A percentile compares a stretch with the other conserved stretches of the same genome.
Conservation (phyloP, 2,329 filamentous ascomycete genomes). For the Chalaropsis thielavioides region DNA sequence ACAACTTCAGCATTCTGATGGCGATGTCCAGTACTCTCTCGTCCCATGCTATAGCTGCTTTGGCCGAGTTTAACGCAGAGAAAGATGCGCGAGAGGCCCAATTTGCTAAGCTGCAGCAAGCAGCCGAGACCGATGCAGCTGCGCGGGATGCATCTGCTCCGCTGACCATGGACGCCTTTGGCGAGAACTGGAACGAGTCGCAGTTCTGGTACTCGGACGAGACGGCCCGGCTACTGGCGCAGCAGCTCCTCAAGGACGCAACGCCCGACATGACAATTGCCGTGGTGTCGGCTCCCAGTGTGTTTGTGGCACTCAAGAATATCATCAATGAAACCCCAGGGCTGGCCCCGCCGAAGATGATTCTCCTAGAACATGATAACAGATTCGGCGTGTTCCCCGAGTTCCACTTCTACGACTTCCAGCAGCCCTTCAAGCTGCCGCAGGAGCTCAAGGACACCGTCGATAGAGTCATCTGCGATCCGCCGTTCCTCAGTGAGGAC, state of each 20-base stretch:
- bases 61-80: slow-evolving; percentile 61
- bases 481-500: slow-evolving; percentile 65
- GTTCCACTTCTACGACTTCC: slow-evolving; percentile 62
- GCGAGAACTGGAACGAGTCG: slow-evolving; percentile 69
- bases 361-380: slow-evolving; percentile 58
- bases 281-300: slow-evolving; percentile 60
- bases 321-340: slow-evolving; percentile 29
- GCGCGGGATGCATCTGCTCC: slow-evolving; percentile 18
- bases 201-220: slow-evolving; percentile 75
- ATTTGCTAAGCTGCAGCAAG: slow-evolving; percentile 52
- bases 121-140: slow-evolving; percentile 27
- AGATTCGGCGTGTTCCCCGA: slow-evolving; percentile 61
- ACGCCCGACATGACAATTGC: slow-evolving; percentile 45
- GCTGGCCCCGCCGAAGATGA: slow-evolving; percentile 37
- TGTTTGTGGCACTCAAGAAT: slow-evolving; percentile 64
- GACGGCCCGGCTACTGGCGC: slow-evolving; percentile 50
- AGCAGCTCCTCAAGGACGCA: slow-evolving; percentile 48
- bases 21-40: slow-evolving; percentile 43
- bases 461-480: slow-evolving; percentile 60
- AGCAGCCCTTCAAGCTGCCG: slow-evolving; percentile 51
- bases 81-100: slow-evolving; percentile 50
- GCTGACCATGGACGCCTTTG: slow-evolving; percentile 53
- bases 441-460: slow-evolving; percentile 47
- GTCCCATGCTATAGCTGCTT: slow-evolving; percentile 48
- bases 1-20: background rate